These are phyloP conservation scores for Fusarium multiceps DNA, from an alignment of 2,329 filamentous ascomycete species.

Conservation along the genomic window DNA sequence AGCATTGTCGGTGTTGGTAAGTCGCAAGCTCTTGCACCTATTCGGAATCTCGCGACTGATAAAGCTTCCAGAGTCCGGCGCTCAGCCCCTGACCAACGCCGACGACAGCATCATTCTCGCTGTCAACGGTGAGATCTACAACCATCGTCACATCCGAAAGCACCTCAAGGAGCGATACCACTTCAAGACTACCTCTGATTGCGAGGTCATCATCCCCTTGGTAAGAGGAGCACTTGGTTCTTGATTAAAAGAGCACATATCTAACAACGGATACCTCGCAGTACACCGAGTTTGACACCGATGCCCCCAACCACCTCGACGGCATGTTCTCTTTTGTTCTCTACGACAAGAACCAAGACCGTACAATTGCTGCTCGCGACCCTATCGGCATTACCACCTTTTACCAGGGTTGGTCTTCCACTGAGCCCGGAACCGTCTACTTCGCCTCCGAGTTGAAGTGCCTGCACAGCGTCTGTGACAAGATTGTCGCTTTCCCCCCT, in stretches of 20 bases:
- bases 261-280: slow-evolving; percentile 51
- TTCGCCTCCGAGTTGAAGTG: slow-evolving; percentile 98
- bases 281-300: slow-evolving; percentile 92
- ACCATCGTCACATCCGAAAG: slow-evolving; percentile 96
- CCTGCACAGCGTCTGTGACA: slow-evolving; percentile 91
- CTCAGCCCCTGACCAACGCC: slow-evolving; percentile 93
- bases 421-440: slow-evolving; percentile 86
- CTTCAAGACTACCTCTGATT: slow-evolving; percentile 99
- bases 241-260: not conserved
- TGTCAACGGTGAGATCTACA: slow-evolving; percentile 99
- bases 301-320: slow-evolving; percentile 92
- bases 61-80: slow-evolving; percentile 79
- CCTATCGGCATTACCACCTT: slow-evolving; percentile 97
- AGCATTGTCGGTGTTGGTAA: slow-evolving; percentile 96
- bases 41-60: slow-evolving; percentile 35
- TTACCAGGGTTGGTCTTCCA: slow-evolving; percentile 91
- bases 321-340: slow-evolving; percentile 99
- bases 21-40: slow-evolving; percentile 49
- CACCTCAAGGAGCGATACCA: slow-evolving; percentile 84
- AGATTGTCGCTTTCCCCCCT: slow-evolving; percentile 92
- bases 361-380: slow-evolving; percentile 92
- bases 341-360: slow-evolving; percentile 94
- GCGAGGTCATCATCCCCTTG: slow-evolving; percentile 98
- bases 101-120: slow-evolving; percentile 90
- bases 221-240: slow-evolving; percentile 59